A percentile compares a stretch with the other conserved stretches of the same genome.
Evolutionary conservation across 1,139 yeast genomes (phyloP).

Genomic region (Ogataea hybrid): DNA sequence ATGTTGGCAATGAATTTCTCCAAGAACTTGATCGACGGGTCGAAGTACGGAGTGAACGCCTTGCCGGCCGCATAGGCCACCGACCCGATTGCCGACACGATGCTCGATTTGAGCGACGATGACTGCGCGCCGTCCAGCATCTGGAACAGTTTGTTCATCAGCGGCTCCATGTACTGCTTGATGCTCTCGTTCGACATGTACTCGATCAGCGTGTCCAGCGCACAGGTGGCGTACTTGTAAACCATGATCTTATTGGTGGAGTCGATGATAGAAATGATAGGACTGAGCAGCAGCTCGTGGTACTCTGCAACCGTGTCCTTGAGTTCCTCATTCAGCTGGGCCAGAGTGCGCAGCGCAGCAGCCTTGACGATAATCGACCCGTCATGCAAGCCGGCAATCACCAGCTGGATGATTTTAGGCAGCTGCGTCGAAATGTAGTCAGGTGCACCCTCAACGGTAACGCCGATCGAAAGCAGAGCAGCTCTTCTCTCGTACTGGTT

Average conservation of each 20-base stretch:
- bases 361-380: slow-evolving; percentile 74
- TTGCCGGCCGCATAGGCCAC: slow-evolving; percentile 96
- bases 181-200: slow-evolving; percentile 88
- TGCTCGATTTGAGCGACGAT: slow-evolving; percentile 74
- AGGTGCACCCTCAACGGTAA: slow-evolving; percentile 90
- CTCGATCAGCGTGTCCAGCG: slow-evolving; percentile 89
- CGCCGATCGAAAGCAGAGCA: slow-evolving; percentile 77
- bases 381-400: slow-evolving; percentile 78
- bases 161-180: slow-evolving; percentile 75
- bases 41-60: slow-evolving; percentile 81
- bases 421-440: slow-evolving; percentile 81
- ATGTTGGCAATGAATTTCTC: slow-evolving; percentile 77
- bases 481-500: slow-evolving; percentile 85
- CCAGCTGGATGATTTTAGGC: slow-evolving; percentile 66
- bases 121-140: slow-evolving; percentile 70
- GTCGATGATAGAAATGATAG: slow-evolving; percentile 84
- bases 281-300: slow-evolving; percentile 80
- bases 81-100: slow-evolving; percentile 95
- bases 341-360: slow-evolving; percentile 81
- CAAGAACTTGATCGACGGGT: slow-evolving; percentile 72
- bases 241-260: slow-evolving; percentile 79
- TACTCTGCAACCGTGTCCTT: slow-evolving; percentile 81
- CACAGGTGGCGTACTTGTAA: slow-evolving; percentile 87
- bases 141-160: slow-evolving; percentile 84
- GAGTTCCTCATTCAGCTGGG: slow-evolving; percentile 77